Conservation (phyloP, 1,139 yeast genomes). For the Debaryomyces sp. region DNA sequence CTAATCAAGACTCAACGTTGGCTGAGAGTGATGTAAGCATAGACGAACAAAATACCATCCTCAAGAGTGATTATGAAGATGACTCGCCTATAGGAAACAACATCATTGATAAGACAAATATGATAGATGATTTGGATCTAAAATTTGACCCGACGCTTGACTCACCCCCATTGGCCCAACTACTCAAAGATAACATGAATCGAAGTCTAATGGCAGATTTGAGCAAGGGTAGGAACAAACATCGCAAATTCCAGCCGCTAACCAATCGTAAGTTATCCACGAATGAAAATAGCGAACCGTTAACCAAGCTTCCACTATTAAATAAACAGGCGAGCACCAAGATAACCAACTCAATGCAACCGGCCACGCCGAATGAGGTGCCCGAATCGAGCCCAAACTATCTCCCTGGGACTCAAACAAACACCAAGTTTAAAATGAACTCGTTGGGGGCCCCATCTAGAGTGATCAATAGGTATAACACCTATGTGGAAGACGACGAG, state of each 20-base stretch:
- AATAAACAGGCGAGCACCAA: slow-evolving; percentile 40
- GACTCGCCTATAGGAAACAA: slow-evolving; percentile 31
- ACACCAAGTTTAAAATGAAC: slow-evolving; percentile 9
- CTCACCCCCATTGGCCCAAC: slow-evolving; percentile 30
- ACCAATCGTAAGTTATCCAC: slow-evolving; percentile 21
- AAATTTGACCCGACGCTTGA: slow-evolving; percentile 32
- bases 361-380: neutral
- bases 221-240: neutral
- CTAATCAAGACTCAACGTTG: slow-evolving; percentile 33
- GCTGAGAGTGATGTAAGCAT: slow-evolving; percentile 31
- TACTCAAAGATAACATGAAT: slow-evolving; percentile 3
- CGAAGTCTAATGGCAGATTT: slow-evolving; percentile 7
- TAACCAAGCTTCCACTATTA: slow-evolving; percentile 30
- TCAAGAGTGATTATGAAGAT: slow-evolving; percentile 29
- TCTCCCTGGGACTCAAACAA: slow-evolving; percentile 9
- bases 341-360: slow-evolving; percentile 10
- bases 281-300: slow-evolving; percentile 15
- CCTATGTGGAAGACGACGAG: slow-evolving; percentile 13
- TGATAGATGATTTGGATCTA: slow-evolving; percentile 33
- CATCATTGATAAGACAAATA: slow-evolving; percentile 17
- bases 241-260: slow-evolving; percentile 14
- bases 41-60: slow-evolving; percentile 22
- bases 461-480: slow-evolving; percentile 18
- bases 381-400: neutral
- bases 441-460: slow-evolving; percentile 18